These are phyloP conservation scores for Alternaria gaisen DNA, from an alignment of 2,329 filamentous ascomycete genomes.

Conservation along the genomic window DNA sequence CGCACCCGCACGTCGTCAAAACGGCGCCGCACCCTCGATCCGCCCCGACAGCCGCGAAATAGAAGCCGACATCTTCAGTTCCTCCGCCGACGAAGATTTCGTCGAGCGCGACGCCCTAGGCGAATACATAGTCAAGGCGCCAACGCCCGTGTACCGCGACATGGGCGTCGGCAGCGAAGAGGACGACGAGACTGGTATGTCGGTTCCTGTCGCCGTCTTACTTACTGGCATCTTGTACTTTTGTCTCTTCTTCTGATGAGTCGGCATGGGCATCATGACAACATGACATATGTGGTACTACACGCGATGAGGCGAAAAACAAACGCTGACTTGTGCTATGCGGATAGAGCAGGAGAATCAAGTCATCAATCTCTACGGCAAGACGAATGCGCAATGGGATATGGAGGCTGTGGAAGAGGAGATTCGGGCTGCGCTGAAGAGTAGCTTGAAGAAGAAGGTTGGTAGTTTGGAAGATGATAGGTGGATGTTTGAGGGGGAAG, in stretches of 20 bases:
- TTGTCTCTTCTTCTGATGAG: not conserved
- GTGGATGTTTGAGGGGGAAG: conserved; percentile 87
- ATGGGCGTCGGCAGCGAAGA: conserved; percentile 35
- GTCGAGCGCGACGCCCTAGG: conserved; percentile 61
- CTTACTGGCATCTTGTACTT: not conserved
- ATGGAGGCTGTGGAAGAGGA: conserved; percentile 44
- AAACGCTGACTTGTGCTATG: not conserved
- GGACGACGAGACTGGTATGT: conserved; percentile 46
- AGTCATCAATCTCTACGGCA: conserved; percentile 45
- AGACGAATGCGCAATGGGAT: conserved; percentile 44
- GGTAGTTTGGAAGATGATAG: conserved; percentile 79
- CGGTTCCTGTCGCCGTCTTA: not conserved
- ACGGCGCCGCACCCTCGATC: conserved; percentile 27
- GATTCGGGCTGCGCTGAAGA: conserved; percentile 61
- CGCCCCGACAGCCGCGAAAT: conserved; percentile 29
- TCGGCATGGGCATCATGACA: not conserved
- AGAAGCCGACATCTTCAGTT: conserved; percentile 27
- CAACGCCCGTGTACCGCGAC: conserved; percentile 34
- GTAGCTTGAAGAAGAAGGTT: conserved; percentile 76
- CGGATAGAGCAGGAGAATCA: conserved; percentile 45
- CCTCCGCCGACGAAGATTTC: conserved; percentile 53
- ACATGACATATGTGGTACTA: too few relatives aligned
- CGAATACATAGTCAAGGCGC: conserved; percentile 54
- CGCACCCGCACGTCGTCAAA: conserved; percentile 32
- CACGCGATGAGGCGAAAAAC: not conserved